Evolutionary conservation across 495 filamentous ascomycete genomes (phyloP).

Genomic region (Chaetomium tenue): DNA sequence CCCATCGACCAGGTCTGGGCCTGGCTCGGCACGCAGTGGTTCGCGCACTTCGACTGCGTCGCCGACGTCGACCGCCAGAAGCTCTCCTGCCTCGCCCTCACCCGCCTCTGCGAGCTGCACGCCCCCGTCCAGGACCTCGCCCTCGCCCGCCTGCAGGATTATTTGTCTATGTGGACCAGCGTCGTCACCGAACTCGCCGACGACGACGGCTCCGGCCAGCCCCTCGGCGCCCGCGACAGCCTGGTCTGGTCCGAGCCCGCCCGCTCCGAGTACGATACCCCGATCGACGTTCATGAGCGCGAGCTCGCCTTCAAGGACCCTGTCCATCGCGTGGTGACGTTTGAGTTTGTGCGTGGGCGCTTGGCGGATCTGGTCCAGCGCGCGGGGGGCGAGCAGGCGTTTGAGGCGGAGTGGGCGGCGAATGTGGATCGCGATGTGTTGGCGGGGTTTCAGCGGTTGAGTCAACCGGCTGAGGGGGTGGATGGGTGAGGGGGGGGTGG

Average conservation of each 20-base stretch:
- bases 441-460: constrained; percentile 54
- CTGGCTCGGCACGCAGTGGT: constrained; percentile 88
- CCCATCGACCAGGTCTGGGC: constrained; percentile 52
- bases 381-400: constrained; percentile 68
- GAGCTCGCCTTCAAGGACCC: constrained; percentile 62
- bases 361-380: constrained; percentile 63
- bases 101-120: constrained; percentile 68
- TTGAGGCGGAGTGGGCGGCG: constrained; percentile 75
- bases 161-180: constrained; percentile 54
- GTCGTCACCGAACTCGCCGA: constrained; percentile 45
- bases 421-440: constrained; percentile 85
- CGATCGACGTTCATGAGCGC: constrained; percentile 51
- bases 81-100: constrained; percentile 76
- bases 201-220: constrained; percentile 23
- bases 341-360: constrained; percentile 65
- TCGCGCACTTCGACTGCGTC: constrained; percentile 79
- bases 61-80: constrained; percentile 72
- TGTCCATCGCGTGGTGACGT: constrained; percentile 67
- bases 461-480: constrained; percentile 5
- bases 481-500: neutral
- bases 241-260: constrained; percentile 70
- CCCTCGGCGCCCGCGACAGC: constrained; percentile 33
- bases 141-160: constrained; percentile 51
- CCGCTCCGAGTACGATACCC: constrained; percentile 64
- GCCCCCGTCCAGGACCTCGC: constrained; percentile 51